These are phyloP conservation scores for Candida ascalaphidarum DNA, from an alignment of 805 yeast species.

Conservation along the genomic window DNA sequence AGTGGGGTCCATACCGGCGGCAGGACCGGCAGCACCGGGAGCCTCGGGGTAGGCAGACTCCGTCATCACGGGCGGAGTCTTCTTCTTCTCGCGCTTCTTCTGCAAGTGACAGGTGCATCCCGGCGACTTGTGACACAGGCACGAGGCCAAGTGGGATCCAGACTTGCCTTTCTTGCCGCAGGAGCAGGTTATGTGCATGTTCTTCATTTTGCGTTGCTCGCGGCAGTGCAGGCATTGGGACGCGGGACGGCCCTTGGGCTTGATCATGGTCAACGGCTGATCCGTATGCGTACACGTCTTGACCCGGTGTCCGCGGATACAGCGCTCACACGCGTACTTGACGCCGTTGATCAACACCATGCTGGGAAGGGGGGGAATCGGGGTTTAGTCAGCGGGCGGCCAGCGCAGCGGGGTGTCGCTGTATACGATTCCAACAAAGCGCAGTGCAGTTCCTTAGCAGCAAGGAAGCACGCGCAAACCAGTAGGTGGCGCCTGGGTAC, in stretches of 20 bases:
- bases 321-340: conserved; percentile 92
- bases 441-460: too few species aligned
- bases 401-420: too few species aligned
- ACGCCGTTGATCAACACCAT: conserved; percentile 92
- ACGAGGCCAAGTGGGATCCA: conserved; percentile 26
- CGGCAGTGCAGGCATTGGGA: conserved; percentile 86
- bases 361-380: too few species aligned
- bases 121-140: conserved; percentile 29
- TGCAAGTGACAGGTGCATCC: conserved; percentile 32
- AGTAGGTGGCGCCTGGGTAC: too few species aligned
- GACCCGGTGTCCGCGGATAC: conserved; percentile 94
- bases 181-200: conserved; percentile 60
- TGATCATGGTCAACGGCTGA: conserved; percentile 84
- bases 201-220: conserved; percentile 58
- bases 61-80: conserved; percentile 5
- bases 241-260: conserved; percentile 94
- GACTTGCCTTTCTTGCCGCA: conserved; percentile 52
- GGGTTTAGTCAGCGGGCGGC: too few species aligned
- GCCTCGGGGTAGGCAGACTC: too few species aligned
- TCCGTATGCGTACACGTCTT: conserved; percentile 91
- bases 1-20: not conserved
- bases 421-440: too few species aligned
- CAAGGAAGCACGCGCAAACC: too few species aligned
- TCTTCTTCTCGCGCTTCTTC: conserved; percentile 10
- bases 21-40: conserved; percentile 1